These are phyloP conservation scores for Quercus agrifolia DNA, from an alignment of 306 rosid genomes.

Conservation along the genomic window DNA sequence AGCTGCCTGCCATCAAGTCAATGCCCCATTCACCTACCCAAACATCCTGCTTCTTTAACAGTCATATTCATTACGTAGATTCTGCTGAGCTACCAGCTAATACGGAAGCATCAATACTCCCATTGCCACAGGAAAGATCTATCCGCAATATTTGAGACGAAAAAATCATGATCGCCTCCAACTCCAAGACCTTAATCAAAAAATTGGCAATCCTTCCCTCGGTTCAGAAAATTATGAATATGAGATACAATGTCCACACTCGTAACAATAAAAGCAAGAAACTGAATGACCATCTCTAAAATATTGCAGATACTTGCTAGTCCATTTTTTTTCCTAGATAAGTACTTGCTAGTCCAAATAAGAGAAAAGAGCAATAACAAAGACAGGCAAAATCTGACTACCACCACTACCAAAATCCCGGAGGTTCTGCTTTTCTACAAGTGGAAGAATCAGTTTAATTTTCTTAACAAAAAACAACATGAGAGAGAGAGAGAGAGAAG, in stretches of 20 bases:
- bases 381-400: not conserved
- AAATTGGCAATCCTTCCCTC: not conserved
- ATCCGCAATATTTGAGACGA: not conserved
- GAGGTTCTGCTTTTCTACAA: not conserved
- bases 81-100: not conserved
- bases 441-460: not conserved
- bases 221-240: not conserved
- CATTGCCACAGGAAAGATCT: not conserved
- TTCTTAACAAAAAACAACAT: not conserved
- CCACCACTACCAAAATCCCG: not conserved
- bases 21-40: not conserved
- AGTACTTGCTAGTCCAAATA: not conserved
- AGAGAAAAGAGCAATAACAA: not conserved
- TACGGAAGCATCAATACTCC: not conserved
- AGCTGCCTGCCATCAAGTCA: conserved; percentile 1
- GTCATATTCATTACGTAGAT: not conserved
- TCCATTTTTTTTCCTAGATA: too few species aligned
- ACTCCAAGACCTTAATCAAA: not conserved
- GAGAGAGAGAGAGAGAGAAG: not conserved
- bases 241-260: not conserved
- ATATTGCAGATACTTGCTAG: not conserved
- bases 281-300: not conserved
- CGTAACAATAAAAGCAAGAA: not conserved
- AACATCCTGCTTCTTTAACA: not conserved
- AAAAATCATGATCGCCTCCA: not conserved